A percentile compares a stretch with the other conserved stretches of the same genome.
These are phyloP conservation scores for Oryza australiensis DNA, from an alignment of 176 grass and related monocot species.

Conservation along the genomic window DNA sequence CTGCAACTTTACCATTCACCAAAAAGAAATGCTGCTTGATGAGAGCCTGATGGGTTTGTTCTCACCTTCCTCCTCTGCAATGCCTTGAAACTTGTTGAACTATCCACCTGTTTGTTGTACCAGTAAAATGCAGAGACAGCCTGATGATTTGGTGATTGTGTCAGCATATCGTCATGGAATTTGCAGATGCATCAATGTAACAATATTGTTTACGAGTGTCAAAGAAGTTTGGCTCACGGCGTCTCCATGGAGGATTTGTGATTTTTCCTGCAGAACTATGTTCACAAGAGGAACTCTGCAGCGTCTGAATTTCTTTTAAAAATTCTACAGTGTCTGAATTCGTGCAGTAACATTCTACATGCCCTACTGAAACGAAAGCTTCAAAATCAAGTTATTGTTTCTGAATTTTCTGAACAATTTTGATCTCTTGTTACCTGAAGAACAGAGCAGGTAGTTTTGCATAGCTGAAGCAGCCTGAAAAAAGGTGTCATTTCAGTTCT, in stretches of 20 bases:
- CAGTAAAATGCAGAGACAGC: neutral
- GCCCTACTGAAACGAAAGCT: neutral
- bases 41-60: neutral
- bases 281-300: neutral
- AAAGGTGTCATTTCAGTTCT: neutral
- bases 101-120: conserved; percentile 13
- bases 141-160: neutral
- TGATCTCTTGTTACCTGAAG: neutral
- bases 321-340: neutral
- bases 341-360: neutral
- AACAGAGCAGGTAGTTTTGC: neutral
- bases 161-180: neutral
- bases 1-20: neutral
- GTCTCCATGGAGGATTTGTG: neutral
- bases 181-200: neutral
- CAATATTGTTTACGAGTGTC: neutral
- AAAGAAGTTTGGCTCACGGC: no score
- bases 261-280: neutral
- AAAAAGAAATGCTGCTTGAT: neutral
- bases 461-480: neutral
- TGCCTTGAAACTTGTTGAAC: conserved; percentile 3
- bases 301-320: neutral
- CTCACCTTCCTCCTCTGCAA: conserved; percentile 10
- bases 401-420: neutral
- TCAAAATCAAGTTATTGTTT: neutral